A percentile compares a stretch with the other conserved stretches of the same genome.
These are phyloP conservation scores for Epichloe gansuensis DNA, from an alignment of 2,329 filamentous ascomycete species.

Conservation along the genomic window DNA sequence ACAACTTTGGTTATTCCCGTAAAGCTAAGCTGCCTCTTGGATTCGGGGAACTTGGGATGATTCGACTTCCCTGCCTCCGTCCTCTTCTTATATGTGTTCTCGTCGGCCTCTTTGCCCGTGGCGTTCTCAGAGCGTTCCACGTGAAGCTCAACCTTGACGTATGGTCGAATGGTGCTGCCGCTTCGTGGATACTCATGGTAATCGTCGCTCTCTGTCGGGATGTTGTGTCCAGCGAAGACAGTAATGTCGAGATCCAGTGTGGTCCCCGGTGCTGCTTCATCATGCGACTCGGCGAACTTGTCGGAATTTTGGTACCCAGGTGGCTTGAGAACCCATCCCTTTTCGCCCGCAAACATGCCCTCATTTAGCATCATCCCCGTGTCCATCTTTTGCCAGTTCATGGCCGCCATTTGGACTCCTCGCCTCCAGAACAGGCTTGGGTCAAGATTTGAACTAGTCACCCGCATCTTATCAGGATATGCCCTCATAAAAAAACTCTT, in stretches of 20 bases:
- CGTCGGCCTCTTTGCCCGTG: slow-evolving; percentile 20
- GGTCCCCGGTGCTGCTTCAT: slow-evolving; percentile 32
- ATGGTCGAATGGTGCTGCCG: slow-evolving; percentile 42
- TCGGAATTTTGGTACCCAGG: slow-evolving; percentile 49
- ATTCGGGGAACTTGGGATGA: slow-evolving; percentile 48
- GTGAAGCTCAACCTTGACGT: slow-evolving; percentile 70
- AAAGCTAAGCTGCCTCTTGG: slow-evolving; percentile 45
- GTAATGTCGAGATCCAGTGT: slow-evolving; percentile 58
- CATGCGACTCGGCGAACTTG: slow-evolving; percentile 26
- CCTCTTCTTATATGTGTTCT: slow-evolving; percentile 46
- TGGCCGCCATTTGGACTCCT: slow-evolving; percentile 92
- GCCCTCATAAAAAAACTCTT: slow-evolving; percentile 79
- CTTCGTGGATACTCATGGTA: slow-evolving; percentile 18
- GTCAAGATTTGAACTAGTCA: slow-evolving; percentile 89
- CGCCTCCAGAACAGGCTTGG: slow-evolving; percentile 84
- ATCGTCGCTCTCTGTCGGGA: slow-evolving; percentile 28
- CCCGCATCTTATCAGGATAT: slow-evolving; percentile 67
- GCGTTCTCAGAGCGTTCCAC: slow-evolving; percentile 46
- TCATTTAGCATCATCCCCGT: slow-evolving; percentile 93
- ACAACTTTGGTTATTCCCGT: slow-evolving; percentile 44
- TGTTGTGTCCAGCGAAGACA: slow-evolving; percentile 62
- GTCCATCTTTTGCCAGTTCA: slow-evolving; percentile 96
- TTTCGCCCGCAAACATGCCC: slow-evolving; percentile 83
- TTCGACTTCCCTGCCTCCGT: slow-evolving; percentile 43
- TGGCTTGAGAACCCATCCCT: slow-evolving; percentile 80